Conservation (phyloP, 805 yeast genomes). For the Lipomyces japonicus region DNA sequence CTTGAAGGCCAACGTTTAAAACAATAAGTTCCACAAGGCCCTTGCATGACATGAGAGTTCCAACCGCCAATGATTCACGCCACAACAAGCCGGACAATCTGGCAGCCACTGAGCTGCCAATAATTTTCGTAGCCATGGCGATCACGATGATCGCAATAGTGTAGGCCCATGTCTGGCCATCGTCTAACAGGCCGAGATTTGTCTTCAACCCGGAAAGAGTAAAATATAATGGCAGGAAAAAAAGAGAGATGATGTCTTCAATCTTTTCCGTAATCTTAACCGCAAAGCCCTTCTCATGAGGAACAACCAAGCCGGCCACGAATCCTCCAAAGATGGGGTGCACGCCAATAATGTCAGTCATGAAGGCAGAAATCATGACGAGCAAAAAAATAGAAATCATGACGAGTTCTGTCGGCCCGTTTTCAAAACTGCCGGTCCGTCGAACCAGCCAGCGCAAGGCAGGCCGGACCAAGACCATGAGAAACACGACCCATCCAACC, state of each 20-base stretch:
- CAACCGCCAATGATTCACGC: slow-evolving; percentile 74
- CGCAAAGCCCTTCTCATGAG: slow-evolving; percentile 71
- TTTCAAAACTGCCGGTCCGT: slow-evolving; percentile 53
- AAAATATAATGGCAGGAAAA: slow-evolving; percentile 73
- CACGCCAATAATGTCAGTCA: slow-evolving; percentile 79
- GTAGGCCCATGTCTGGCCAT: slow-evolving; percentile 76
- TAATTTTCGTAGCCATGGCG: slow-evolving; percentile 64
- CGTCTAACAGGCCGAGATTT: slow-evolving; percentile 58
- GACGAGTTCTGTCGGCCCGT: slow-evolving; percentile 59
- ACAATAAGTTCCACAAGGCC: slow-evolving; percentile 43
- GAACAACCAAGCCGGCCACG: slow-evolving; percentile 69
- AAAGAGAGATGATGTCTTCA: slow-evolving; percentile 70
- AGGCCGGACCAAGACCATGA: slow-evolving; percentile 55
- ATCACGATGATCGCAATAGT: slow-evolving; percentile 61
- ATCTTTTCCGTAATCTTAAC: slow-evolving; percentile 65
- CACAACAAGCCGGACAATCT: slow-evolving; percentile 58
- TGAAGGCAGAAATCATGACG: slow-evolving; percentile 66
- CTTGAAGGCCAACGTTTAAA: slow-evolving; percentile 52
- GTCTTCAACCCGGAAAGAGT: slow-evolving; percentile 74
- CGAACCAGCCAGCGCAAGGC: slow-evolving; percentile 45
- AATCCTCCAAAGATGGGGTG: slow-evolving; percentile 87
- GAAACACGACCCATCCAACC: slow-evolving; percentile 64
- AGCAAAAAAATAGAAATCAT: slow-evolving; percentile 54
- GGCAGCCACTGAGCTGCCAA: slow-evolving; percentile 66
- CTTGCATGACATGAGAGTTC: slow-evolving; percentile 80